phyloP scores from a whole-genome alignment of 768 basidiomycete species.

The Sarcomyxa edulis region DNA sequence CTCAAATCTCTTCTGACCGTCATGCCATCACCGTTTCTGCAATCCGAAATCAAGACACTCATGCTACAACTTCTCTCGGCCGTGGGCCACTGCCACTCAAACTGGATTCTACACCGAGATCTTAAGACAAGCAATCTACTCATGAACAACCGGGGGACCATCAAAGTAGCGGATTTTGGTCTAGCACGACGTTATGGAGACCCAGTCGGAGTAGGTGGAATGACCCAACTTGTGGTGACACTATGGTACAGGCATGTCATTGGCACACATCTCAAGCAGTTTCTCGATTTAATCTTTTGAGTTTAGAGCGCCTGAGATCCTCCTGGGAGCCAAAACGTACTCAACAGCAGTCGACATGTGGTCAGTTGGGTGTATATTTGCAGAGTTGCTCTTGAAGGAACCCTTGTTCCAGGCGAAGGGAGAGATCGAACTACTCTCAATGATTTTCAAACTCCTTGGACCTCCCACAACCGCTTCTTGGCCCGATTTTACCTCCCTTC shows the following conservation, averaged over 20 bases:
- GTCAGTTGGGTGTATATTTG: constrained; percentile 99
- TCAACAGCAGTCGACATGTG: constrained; percentile 97
- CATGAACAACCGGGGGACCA: constrained; percentile 98
- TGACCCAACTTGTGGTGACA: constrained; percentile 98
- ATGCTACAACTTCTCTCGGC: constrained; percentile 92
- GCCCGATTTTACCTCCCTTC: constrained; percentile 79
- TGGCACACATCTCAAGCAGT: constrained; percentile 8
- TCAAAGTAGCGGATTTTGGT: constrained; percentile 98
- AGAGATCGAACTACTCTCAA: constrained; percentile 86
- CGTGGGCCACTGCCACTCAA: constrained; percentile 87
- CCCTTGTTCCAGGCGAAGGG: constrained; percentile 97
- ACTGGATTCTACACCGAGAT: constrained; percentile 98
- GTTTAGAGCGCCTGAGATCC: constrained; percentile 86
- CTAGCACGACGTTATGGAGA: constrained; percentile 95
- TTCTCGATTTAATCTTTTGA: constrained; percentile 10
- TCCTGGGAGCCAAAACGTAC: constrained; percentile 90
- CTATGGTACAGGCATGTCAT: constrained; percentile 88
- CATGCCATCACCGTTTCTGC: constrained; percentile 95
- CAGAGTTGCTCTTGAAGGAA: constrained; percentile 90
- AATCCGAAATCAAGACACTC: constrained; percentile 97
- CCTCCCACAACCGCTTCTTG: constrained; percentile 84
- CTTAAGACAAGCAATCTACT: constrained; percentile 95
- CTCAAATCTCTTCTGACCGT: constrained; percentile 91
- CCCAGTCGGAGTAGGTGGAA: constrained; percentile 91
- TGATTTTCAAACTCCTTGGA: constrained; percentile 94